Evolutionary conservation across 352 stramenopile species (phyloP), one percentile per base, ranked within the genome.

Genomic region (Phytophthora cryptogea): DNA sequence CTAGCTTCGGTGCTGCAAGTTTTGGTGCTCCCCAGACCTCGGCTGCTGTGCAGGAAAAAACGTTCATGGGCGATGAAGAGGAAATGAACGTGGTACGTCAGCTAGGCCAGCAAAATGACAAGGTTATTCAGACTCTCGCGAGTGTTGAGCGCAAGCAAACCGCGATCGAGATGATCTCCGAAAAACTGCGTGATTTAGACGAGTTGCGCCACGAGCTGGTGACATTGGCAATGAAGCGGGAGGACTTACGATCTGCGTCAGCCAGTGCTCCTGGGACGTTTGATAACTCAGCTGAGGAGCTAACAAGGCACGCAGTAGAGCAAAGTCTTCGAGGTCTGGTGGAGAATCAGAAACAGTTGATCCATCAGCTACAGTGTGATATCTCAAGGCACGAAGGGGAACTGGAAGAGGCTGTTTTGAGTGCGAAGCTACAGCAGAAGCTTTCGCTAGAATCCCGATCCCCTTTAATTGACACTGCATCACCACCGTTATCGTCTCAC

Each of bases 201-300:
- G 82, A 90, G 55, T 58, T 92, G 27, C 84, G 84, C 20, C 72
- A 86, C 27, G 80, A 93, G 50, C 63, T 93, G 5, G 76, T 93
- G 27, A 64, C 70, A 46, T 65, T 93, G 10, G 67, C 76, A 9
- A 84, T 88, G 63, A 90, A 90, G 57, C 75, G 82, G 11, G 81
- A 93, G 30, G 71, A 59, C n/a, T 43, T 89, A 20, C 76, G 74
- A 14, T 66, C 57, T 9, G 57, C 67, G 3, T 72, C 57, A 4
- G 54, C 60, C 13, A 59, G 53, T 23, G 53, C 47, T 0, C 42
- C 53, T n/a, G 44, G 30, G 0, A 45, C 42, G 9, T 36, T 4
- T 50, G 68, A 68, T 3, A 64, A 66, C 49, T 45, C 51, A 1
- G 43, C 37, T 2, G 71, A 89, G 32, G 48, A 68, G 49, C 67